Evolutionary conservation across 768 basidiomycete genomes (phyloP), one percentile per base, ranked within the genome.

Genomic region (Favolaschia claudopus): DNA sequence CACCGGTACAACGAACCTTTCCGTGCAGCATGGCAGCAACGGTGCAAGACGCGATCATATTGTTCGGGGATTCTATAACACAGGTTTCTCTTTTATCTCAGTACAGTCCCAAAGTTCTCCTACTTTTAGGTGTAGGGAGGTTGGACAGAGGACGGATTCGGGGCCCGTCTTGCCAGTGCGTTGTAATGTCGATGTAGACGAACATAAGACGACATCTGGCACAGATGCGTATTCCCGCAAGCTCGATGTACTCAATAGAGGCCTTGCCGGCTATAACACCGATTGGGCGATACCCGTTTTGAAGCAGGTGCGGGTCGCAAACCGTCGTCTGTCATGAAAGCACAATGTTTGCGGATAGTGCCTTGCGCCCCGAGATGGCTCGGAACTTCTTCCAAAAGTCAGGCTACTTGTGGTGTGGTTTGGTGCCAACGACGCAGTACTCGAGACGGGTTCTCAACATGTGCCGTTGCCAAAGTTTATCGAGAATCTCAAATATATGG

Each of bases 391-490:
- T 33, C 88, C 90, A 8, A 84, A 80, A 40, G 80, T 95, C 32
- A 85, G 84, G 37, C 72, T 96, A n/a, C 78, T 96, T 58, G 85
- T 85, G 7, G 86, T 96, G 68, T 97, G 93, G 93, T 92, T 92
- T 59, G 95, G 95, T 44, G 88, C 89, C 15, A 98, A 98, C 74
- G 95, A 98, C 71, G 85, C 95, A 7, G 85, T 84, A 64, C 78
- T 92, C 46, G 72, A 75, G 27, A 83, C 83, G 0, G 86, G 82
- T 19, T 74, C 79, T 15, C 95, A 96, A 68, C 89, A 94, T 69
- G 90, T 96, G 39, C 89, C 93, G 4, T 74, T 92, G 25, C 72
- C 78, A 19, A 77, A 78, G 44, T 96, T 86, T 79, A 80, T 76
- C 31, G 70, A 74, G 46, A 95, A 95, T 69, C 75, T 96, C 39